phyloP scores from a whole-genome alignment of 495 filamentous ascomycete species.

The Cercophora sp. region DNA sequence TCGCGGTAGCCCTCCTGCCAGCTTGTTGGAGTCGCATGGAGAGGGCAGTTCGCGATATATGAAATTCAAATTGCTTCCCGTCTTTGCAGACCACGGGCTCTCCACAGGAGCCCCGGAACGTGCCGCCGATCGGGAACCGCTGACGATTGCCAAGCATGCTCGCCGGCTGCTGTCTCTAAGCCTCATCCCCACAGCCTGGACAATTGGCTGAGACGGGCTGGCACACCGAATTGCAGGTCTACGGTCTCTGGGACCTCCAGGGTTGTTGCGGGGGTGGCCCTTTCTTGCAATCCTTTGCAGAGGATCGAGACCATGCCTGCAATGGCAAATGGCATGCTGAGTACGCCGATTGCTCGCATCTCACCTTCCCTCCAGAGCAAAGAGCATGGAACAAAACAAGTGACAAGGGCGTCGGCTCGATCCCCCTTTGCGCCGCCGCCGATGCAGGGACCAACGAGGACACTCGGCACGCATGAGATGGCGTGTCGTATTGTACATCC shows the following conservation, averaged over 20 bases:
- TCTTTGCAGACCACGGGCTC: background rate
- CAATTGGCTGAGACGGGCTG: slow-evolving; percentile 10
- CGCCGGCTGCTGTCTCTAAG: slow-evolving; percentile 3
- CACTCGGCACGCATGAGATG: slow-evolving; percentile 6
- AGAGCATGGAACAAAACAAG: too few species aligned
- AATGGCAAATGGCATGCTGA: too few species aligned
- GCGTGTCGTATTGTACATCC: background rate
- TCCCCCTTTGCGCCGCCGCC: too few species aligned
- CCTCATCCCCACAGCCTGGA: slow-evolving; percentile 6
- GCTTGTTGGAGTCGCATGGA: background rate
- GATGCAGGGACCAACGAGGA: background rate
- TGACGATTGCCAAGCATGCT: background rate
- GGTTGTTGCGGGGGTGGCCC: background rate
- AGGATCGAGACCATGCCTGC: background rate
- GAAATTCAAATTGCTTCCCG: slow-evolving; percentile 5
- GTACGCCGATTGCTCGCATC: too few species aligned
- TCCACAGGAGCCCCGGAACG: slow-evolving; percentile 6
- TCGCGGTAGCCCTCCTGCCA: background rate
- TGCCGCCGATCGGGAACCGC: background rate
- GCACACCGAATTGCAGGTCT: slow-evolving; percentile 11
- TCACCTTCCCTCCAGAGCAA: too few species aligned
- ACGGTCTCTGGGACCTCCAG: background rate
- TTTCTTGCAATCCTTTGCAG: background rate
- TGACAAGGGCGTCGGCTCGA: too few species aligned
- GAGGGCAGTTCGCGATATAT: slow-evolving; percentile 1